A percentile compares a stretch with the other conserved stretches of the same genome.
phyloP scores from a whole-genome alignment of 495 filamentous ascomycete genomes.

The Neurospora sp. region DNA sequence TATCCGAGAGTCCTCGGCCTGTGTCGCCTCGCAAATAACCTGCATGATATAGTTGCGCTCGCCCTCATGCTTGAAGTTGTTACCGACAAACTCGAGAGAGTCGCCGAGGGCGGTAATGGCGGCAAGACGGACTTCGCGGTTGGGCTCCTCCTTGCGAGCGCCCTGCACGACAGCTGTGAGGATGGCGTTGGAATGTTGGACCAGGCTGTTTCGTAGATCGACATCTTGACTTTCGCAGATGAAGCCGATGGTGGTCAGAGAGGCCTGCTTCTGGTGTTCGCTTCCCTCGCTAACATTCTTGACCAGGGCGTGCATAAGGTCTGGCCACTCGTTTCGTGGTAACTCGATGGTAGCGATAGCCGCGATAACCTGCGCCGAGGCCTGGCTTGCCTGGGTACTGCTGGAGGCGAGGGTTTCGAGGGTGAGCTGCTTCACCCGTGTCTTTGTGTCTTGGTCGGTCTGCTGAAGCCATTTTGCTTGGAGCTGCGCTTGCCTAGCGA shows the following conservation, averaged over 20 bases:
- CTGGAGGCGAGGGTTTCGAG: conserved; percentile 70
- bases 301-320: conserved; percentile 80
- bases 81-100: conserved; percentile 93
- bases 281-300: conserved; percentile 80
- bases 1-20: conserved; percentile 77
- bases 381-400: conserved; percentile 71
- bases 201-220: conserved; percentile 72
- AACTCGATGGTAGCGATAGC: conserved; percentile 92
- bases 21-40: conserved; percentile 96
- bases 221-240: conserved; percentile 92
- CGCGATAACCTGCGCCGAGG: conserved; percentile 88
- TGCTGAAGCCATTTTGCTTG: conserved; percentile 84
- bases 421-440: conserved; percentile 74
- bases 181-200: conserved; percentile 89
- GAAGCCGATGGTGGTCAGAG: conserved; percentile 87
- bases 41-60: conserved; percentile 99
- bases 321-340: conserved; percentile 87
- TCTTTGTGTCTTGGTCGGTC: conserved; percentile 68
- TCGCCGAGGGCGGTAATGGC: conserved; percentile 91
- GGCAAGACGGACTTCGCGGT: conserved; percentile 77
- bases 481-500: conserved; percentile 69
- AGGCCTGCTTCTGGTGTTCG: conserved; percentile 84
- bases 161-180: conserved; percentile 96
- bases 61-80: conserved; percentile 97
- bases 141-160: conserved; percentile 88